phyloP scores from a whole-genome alignment of 495 filamentous ascomycete genomes.

The Annulohypoxylon bovei region DNA sequence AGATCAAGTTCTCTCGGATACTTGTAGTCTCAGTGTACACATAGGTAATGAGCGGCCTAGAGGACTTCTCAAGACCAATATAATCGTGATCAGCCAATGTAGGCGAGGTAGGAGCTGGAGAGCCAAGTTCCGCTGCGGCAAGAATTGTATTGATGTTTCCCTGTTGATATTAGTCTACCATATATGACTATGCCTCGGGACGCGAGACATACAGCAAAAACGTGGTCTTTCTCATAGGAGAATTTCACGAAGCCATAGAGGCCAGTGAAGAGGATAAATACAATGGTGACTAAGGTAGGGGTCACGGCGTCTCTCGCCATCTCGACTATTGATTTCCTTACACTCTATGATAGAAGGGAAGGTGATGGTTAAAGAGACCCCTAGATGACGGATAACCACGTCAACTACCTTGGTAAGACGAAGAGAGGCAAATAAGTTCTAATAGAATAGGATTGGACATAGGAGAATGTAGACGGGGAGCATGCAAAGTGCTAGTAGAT shows the following conservation, averaged over 20 bases:
- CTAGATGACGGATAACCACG: neutral
- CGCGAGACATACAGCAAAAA: conserved; percentile 5
- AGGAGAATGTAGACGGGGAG: neutral
- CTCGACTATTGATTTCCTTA: neutral
- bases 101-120: neutral
- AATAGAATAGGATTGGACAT: neutral
- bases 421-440: neutral
- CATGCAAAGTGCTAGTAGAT: neutral
- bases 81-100: neutral
- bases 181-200: neutral
- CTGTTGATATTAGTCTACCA: conserved; percentile 12
- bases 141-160: neutral
- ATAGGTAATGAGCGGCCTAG: conserved; percentile 42
- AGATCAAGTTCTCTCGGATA: conserved; percentile 45
- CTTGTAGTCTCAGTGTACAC: conserved; percentile 43
- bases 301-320: conserved; percentile 12
- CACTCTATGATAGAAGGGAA: neutral
- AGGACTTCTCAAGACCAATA: neutral
- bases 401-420: neutral
- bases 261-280: conserved; percentile 15
- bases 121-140: neutral
- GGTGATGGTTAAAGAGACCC: neutral
- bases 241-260: conserved; percentile 32
- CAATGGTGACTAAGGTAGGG: conserved; percentile 14
- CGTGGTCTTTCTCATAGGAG: conserved; percentile 9